These are phyloP conservation scores for Thraustochytrium striatum DNA, from an alignment of 352 stramenopile genomes.

Conservation along the genomic window DNA sequence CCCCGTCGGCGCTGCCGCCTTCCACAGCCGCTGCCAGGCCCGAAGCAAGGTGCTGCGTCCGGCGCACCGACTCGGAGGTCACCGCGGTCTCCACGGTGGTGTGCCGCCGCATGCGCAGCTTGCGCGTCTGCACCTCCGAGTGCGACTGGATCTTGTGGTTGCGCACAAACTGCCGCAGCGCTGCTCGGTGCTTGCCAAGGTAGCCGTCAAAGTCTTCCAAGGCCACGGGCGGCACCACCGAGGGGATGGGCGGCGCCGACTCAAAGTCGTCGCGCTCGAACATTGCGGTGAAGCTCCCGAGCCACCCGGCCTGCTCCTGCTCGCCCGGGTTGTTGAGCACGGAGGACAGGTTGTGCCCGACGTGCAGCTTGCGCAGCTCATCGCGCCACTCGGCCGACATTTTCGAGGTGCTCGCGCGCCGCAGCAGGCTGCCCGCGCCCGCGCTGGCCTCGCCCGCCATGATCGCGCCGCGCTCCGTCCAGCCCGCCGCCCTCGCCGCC, in stretches of 20 bases:
- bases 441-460: not conserved
- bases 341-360: slow-evolving; percentile 11
- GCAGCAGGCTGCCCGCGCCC: not conserved
- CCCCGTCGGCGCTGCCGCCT: not conserved
- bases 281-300: slow-evolving; percentile 28
- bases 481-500: too few species aligned
- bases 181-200: not conserved
- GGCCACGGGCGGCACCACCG: slow-evolving; percentile 25
- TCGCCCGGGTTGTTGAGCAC: not conserved
- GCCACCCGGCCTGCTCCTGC: not conserved
- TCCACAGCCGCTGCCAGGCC: slow-evolving; percentile 8
- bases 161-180: not conserved
- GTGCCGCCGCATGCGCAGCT: not conserved
- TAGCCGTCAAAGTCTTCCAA: slow-evolving; percentile 44
- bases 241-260: not conserved
- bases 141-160: not conserved
- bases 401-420: too few species aligned
- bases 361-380: slow-evolving; percentile 19
- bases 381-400: not conserved
- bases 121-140: not conserved
- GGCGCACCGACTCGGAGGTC: not conserved
- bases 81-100: not conserved
- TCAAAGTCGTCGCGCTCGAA: slow-evolving; percentile 24
- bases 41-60: slow-evolving; percentile 24
- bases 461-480: too few species aligned